Evolutionary conservation across 805 yeast genomes (phyloP).

Genomic region (Candida glaebosa): DNA sequence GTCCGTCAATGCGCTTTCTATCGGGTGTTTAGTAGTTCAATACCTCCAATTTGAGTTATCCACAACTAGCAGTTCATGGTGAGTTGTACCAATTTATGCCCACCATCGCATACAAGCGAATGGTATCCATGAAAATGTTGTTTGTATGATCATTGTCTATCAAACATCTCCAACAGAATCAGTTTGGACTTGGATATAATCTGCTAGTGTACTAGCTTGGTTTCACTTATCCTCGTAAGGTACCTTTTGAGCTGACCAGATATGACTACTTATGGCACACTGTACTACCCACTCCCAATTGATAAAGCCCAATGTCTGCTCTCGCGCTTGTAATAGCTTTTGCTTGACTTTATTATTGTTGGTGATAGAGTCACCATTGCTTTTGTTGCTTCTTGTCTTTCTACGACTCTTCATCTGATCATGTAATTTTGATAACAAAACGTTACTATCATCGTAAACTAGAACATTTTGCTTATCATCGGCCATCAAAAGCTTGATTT

Average conservation of each 20-base stretch:
- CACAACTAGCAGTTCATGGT: too few relatives aligned
- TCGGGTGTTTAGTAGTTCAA: too few relatives aligned
- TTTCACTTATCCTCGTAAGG: neutral
- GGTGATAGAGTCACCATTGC: too few relatives aligned
- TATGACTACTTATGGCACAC: constrained; percentile 44
- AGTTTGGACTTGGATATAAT: too few relatives aligned
- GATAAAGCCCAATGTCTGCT: constrained; percentile 24
- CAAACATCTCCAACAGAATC: too few relatives aligned
- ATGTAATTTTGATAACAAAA: constrained; percentile 2
- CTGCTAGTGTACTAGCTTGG: neutral
- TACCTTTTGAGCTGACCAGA: constrained; percentile 20
- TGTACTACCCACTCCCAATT: constrained; percentile 71
- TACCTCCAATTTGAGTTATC: too few relatives aligned
- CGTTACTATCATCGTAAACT: constrained; percentile 26
- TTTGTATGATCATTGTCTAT: too few relatives aligned
- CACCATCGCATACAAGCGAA: too few relatives aligned
- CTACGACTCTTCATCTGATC: neutral
- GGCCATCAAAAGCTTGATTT: constrained; percentile 5
- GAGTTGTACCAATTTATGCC: too few relatives aligned
- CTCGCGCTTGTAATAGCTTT: neutral
- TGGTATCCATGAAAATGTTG: too few relatives aligned
- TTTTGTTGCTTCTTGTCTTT: constrained; percentile 1
- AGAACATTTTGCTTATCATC: constrained; percentile 11
- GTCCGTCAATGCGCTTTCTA: too few relatives aligned
- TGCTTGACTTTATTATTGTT: neutral